Conservation (phyloP, 768 basidiomycete species). For the Terana coerulea region DNA sequence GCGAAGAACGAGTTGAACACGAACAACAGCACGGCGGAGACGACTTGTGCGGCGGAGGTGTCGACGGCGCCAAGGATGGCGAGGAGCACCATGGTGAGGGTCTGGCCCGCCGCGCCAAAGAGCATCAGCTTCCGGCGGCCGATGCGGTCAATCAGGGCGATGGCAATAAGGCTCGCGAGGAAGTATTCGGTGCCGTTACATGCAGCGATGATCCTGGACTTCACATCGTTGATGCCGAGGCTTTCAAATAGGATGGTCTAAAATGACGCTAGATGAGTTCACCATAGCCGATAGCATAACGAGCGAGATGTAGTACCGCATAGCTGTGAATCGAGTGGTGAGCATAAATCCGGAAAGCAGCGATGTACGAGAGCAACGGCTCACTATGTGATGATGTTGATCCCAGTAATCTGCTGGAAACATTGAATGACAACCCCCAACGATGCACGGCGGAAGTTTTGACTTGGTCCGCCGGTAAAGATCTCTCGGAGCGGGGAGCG, state of each 20-base stretch:
- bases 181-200: slow-evolving; percentile 72
- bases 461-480: slow-evolving; percentile 50
- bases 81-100: slow-evolving; percentile 54
- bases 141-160: slow-evolving; percentile 67
- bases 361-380: slow-evolving; percentile 29
- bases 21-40: slow-evolving; percentile 55
- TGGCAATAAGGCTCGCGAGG: slow-evolving; percentile 67
- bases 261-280: not conserved
- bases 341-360: slow-evolving; percentile 8
- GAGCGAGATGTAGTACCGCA: slow-evolving; percentile 18
- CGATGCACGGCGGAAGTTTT: slow-evolving; percentile 57
- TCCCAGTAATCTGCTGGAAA: slow-evolving; percentile 68
- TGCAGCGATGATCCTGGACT: slow-evolving; percentile 59
- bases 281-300: not conserved
- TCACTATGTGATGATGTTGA: slow-evolving; percentile 63
- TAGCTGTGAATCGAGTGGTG: slow-evolving; percentile 19
- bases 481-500: slow-evolving; percentile 47
- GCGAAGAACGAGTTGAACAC: slow-evolving; percentile 74
- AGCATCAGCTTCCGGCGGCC: slow-evolving; percentile 73
- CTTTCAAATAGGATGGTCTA: slow-evolving; percentile 53
- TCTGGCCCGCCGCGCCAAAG: slow-evolving; percentile 61
- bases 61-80: slow-evolving; percentile 53
- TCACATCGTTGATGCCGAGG: slow-evolving; percentile 53
- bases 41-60: slow-evolving; percentile 43
- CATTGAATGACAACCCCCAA: slow-evolving; percentile 57